These are phyloP conservation scores for Zasmidium cellare DNA, from an alignment of 2,329 filamentous ascomycete species.

Conservation along the genomic window DNA sequence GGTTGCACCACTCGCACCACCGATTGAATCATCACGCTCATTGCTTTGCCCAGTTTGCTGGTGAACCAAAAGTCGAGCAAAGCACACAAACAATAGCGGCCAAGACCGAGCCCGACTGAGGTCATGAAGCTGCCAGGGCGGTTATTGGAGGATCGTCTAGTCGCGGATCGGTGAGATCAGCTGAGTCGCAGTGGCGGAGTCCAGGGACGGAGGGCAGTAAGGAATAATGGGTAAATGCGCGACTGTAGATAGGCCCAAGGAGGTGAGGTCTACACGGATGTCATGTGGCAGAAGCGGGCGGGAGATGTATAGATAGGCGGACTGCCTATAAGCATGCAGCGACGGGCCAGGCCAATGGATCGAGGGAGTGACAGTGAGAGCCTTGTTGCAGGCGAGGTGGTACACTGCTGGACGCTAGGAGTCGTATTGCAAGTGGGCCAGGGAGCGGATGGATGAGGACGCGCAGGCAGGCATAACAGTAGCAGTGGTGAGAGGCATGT, in stretches of 20 bases:
- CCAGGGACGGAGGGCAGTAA: background rate
- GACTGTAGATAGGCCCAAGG: background rate
- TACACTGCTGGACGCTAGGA: slow-evolving; percentile 12
- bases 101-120: slow-evolving; percentile 14
- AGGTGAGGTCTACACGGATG: background rate
- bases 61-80: slow-evolving; percentile 24
- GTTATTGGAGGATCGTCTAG: background rate
- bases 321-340: background rate
- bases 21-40: slow-evolving; percentile 28
- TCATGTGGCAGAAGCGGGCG: slow-evolving; percentile 2
- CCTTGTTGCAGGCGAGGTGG: background rate
- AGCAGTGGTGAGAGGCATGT: slow-evolving; percentile 19
- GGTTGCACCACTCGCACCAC: slow-evolving; percentile 22
- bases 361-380: background rate
- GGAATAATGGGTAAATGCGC: background rate
- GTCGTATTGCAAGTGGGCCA: slow-evolving; percentile 15
- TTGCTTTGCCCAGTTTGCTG: slow-evolving; percentile 24
- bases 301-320: background rate
- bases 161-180: slow-evolving; percentile 1
- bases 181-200: background rate
- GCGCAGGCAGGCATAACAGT: slow-evolving; percentile 13
- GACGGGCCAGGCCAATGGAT: background rate
- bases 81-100: slow-evolving; percentile 22
- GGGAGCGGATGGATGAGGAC: slow-evolving; percentile 4
- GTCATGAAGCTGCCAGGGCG: slow-evolving; percentile 18